These are phyloP conservation scores for Tylopilus balloui DNA, from an alignment of 768 basidiomycete species.

Conservation along the genomic window DNA sequence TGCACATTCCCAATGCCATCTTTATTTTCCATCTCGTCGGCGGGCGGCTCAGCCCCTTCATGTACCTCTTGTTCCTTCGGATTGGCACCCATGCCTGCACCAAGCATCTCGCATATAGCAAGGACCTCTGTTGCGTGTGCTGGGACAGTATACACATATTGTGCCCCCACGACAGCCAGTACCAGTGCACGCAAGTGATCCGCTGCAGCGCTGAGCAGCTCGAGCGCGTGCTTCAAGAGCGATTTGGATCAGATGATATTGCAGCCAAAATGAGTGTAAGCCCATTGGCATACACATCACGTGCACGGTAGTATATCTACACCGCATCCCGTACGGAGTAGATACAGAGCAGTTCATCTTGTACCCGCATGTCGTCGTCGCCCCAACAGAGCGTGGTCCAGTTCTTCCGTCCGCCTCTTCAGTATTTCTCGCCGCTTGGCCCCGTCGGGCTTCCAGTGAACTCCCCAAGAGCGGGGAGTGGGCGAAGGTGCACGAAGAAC, in stretches of 20 bases:
- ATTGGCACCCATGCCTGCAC: slow-evolving; percentile 57
- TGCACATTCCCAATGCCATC: slow-evolving; percentile 56
- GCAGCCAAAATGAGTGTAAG: slow-evolving; percentile 21
- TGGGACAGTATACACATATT: slow-evolving; percentile 65
- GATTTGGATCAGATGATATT: slow-evolving; percentile 29
- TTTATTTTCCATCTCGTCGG: slow-evolving; percentile 9
- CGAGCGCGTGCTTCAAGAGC: slow-evolving; percentile 56
- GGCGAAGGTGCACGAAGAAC: slow-evolving; percentile 21
- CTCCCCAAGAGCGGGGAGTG: slow-evolving; percentile 13
- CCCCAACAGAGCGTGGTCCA: too few relatives aligned
- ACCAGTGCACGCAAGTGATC: slow-evolving; percentile 71
- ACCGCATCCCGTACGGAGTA: too few relatives aligned
- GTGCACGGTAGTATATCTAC: too few relatives aligned
- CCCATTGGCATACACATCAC: too few relatives aligned
- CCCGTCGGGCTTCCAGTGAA: too few relatives aligned
- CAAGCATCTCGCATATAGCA: slow-evolving; percentile 62
- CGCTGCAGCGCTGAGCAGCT: slow-evolving; percentile 49
- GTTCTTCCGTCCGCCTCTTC: too few relatives aligned
- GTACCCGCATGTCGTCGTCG: too few relatives aligned
- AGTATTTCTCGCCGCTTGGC: too few relatives aligned
- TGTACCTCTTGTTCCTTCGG: slow-evolving; percentile 20
- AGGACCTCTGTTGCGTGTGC: slow-evolving; percentile 68
- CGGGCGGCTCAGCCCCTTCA: background rate
- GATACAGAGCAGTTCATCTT: too few relatives aligned
- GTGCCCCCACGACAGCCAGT: slow-evolving; percentile 61